Evolutionary conservation across 495 filamentous ascomycete genomes (phyloP), one percentile per base, ranked within the genome.

Genomic region (Penicillium canescens): DNA sequence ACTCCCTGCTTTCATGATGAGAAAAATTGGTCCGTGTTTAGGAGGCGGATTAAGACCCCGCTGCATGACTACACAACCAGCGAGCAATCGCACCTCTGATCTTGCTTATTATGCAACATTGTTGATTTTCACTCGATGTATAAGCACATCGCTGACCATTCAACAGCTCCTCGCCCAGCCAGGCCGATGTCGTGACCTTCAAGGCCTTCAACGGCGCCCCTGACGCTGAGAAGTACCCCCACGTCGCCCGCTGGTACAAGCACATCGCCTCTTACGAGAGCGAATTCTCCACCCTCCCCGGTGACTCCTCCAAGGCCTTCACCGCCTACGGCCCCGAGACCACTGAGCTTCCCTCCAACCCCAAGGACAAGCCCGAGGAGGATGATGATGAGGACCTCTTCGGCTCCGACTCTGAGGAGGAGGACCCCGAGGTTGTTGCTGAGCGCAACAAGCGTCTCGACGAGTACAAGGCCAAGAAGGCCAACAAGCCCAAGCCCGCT

Each of bases 21-120:
- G 81, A 84, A 83, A 83, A 69, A 86, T 91, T 95, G 90, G 92
- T 96, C 92, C 92, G 92, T 96, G 92, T 96, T 96, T 82, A 91
- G 86, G 89, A 96, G 88, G 87, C 87, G 92, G 86, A 81, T 91
- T 91, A 96, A 96, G 91, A 95, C 88, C 87, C 86, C 89, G 88
- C 83, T 78, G 81, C 69, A 84, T 86, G 92, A 93, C 82, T 91
- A 92, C 80, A 31, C 6, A 84, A 77, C 75, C 82, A 80, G 89
- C 80, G 79, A 87, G 78, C 72, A 73, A 79, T 83, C 87, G 90
- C 89, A 88, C 71, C 82, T 90, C 91, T 96, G 91, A 96, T 79
- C 66, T 63, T 58, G 49, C 40, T 61, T 64, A 21, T 26, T 41
- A 47, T 54, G n/a, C 28, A 14, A 42, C 33, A 55, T 52, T 50